phyloP scores from a whole-genome alignment of 306 rosid genomes.

The Fragaria iinumae region DNA sequence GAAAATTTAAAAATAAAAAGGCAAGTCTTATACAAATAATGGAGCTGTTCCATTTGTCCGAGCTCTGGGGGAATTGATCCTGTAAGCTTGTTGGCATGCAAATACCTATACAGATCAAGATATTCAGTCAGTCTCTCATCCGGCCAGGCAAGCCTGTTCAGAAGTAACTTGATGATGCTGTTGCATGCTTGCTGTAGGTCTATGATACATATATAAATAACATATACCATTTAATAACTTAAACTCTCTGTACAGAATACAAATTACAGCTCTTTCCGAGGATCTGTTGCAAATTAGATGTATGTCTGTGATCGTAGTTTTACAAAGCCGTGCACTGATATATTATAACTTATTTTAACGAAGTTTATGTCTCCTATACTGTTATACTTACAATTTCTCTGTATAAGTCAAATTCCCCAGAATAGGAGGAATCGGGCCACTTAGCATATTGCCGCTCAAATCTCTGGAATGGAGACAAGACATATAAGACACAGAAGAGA shows the following conservation, averaged over 20 bases:
- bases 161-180: neutral
- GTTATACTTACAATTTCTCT: slow-evolving; percentile 73
- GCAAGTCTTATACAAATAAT: slow-evolving; percentile 66
- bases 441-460: slow-evolving; percentile 77
- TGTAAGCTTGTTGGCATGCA: slow-evolving; percentile 89
- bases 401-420: slow-evolving; percentile 88
- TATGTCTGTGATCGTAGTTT: neutral
- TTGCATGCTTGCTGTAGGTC: neutral
- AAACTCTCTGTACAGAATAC: neutral
- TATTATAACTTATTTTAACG: neutral
- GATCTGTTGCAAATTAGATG: neutral
- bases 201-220: neutral
- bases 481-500: neutral
- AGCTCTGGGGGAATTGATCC: slow-evolving; percentile 88
- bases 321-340: neutral
- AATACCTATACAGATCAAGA: slow-evolving; percentile 55
- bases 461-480: slow-evolving; percentile 50
- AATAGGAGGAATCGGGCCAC: slow-evolving; percentile 81
- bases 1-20: neutral
- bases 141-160: neutral
- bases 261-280: neutral
- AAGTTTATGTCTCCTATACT: neutral
- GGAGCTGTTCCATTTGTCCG: slow-evolving; percentile 94
- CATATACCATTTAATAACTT: neutral
- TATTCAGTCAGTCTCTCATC: slow-evolving; percentile 8